phyloP scores from a whole-genome alignment of 2,329 filamentous ascomycete genomes.

The Cercospora zeae-maydis region DNA sequence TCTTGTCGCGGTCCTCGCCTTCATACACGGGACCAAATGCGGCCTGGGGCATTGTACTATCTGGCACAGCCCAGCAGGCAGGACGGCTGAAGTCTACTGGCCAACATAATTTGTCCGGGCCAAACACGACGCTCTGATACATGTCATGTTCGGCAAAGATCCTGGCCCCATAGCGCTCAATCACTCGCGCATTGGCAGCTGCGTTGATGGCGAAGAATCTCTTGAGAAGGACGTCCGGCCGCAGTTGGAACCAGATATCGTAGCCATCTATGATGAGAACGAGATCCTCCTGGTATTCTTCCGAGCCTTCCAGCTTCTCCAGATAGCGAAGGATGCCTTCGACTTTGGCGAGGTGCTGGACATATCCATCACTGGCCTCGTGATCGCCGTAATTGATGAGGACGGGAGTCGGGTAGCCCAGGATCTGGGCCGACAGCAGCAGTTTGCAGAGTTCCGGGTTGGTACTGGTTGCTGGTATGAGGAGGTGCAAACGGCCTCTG shows the following conservation, averaged over 20 bases:
- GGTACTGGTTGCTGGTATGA: constrained; percentile 50
- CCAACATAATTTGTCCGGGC: constrained; percentile 37
- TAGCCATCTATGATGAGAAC: constrained; percentile 30
- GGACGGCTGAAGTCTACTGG: constrained; percentile 31
- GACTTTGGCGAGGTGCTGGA: constrained; percentile 26
- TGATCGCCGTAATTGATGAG: constrained; percentile 23
- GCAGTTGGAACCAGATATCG: constrained; percentile 30
- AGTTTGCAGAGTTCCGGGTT: constrained; percentile 33
- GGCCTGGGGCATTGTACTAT: constrained; percentile 33
- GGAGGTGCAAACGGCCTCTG: constrained; percentile 49
- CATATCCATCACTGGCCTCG: constrained; percentile 21
- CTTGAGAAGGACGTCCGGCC: constrained; percentile 26
- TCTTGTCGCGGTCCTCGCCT: constrained; percentile 37
- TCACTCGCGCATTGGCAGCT: constrained; percentile 40
- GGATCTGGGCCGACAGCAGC: constrained; percentile 18
- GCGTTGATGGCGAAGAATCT: constrained; percentile 28
- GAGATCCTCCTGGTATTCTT: constrained; percentile 38
- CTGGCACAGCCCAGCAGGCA: constrained; percentile 35
- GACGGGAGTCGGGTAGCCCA: constrained; percentile 22
- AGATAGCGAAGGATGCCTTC: constrained; percentile 20
- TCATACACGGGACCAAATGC: constrained; percentile 49
- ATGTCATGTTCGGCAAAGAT: constrained; percentile 33
- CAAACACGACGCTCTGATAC: constrained; percentile 34
- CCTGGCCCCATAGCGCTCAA: constrained; percentile 32
- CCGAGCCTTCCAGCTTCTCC: constrained; percentile 18